Evolutionary conservation across 129 eudicot species (phyloP).

Genomic region (Daucus carota): DH1_v3.0 NC_030388.2:31768001-31768500

Average conservation of each 20-base stretch:
- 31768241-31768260: slow-evolving; percentile 16
- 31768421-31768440: slow-evolving; percentile 93
- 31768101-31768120: slow-evolving; percentile 42
- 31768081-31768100: slow-evolving; percentile 31
- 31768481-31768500: slow-evolving; percentile 33
- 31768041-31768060: slow-evolving; percentile 82
- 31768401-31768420: slow-evolving; percentile 93
- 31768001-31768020: slow-evolving; percentile 99
- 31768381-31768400: slow-evolving; percentile 60
- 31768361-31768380: slow-evolving; percentile 24
- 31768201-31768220: background rate
- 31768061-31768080: slow-evolving; percentile 48
- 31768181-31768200: slow-evolving; percentile 18
- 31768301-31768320: slow-evolving; percentile 76
- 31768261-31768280: slow-evolving; percentile 31
- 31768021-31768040: slow-evolving; percentile 83
- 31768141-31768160: slow-evolving; percentile 36
- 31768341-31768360: slow-evolving; percentile 21
- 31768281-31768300: slow-evolving; percentile 44
- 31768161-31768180: slow-evolving; percentile 15
- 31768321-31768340: slow-evolving; percentile 58
- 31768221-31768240: slow-evolving; percentile 17
- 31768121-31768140: slow-evolving; percentile 31
- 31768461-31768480: slow-evolving; percentile 24
- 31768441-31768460: slow-evolving; percentile 32